Evolutionary conservation across 345 rosid genomes (phyloP), one percentile per base, ranked within the genome.

Genomic region (Eucalyptus cloeziana): DNA sequence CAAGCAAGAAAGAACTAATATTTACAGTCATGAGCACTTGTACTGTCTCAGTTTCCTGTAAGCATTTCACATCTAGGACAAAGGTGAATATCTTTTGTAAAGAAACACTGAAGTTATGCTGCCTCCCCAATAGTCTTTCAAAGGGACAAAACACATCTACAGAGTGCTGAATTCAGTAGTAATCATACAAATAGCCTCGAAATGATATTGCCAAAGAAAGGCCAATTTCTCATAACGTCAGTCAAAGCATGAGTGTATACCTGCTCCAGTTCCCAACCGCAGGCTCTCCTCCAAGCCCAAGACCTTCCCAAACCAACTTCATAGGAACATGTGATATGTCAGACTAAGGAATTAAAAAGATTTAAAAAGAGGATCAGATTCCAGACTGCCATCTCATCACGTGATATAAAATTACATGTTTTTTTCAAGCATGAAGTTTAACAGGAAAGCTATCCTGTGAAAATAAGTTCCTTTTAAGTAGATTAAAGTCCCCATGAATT

Each of bases 251-350:
- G 33, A 62, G 33, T 62, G 69, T 12, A 43, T 86, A 89, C 99
- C 98, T 96, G 96, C 93, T 91, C 99, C 99, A 97, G 88, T 89
- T 93, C 89, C 99, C 99, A 7, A 94, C 88, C 6, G 95, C 92
- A 89, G 92, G 91, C 50, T 92, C 93, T 54, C 96, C 98, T 94
- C 98, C 98, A 88, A 97, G 92, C 58, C 99, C 99, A 89, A 97
- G 97, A 91, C 99, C 99, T 94, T 95, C 95, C 98, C 98, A 97
- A 87, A 96, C 93, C 89, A 97, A 94, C 99, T 97, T 90, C 90
- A 92, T 85, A 69, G 54, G 76, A 76, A 90, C 60, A 88, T 56
- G 58, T 89, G 76, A 90, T 64, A 80, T 50, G 51, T 51, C 60
- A 80, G 45, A 87, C 21, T 33, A 49, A 76, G 37, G 33, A 58